phyloP scores from a whole-genome alignment of 1,284 basidiomycete genomes.

The Tilletiopsis washingtonensis region DNA sequence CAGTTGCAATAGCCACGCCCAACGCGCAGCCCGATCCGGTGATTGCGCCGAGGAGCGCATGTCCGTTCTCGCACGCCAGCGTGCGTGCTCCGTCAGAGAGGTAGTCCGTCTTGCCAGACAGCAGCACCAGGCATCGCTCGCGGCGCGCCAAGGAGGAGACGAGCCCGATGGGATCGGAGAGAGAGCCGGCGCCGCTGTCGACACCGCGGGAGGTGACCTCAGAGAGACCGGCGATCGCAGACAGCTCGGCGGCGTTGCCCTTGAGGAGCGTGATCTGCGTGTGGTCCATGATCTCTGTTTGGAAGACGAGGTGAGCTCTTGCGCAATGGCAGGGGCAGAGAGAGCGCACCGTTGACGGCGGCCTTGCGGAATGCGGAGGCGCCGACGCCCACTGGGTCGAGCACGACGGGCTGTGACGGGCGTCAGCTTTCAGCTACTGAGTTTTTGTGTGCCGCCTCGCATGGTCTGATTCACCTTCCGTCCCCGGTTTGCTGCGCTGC shows the following conservation, averaged over 20 bases:
- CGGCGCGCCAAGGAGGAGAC: constrained; percentile 64
- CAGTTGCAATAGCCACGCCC: constrained; percentile 67
- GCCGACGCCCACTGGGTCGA: constrained; percentile 89
- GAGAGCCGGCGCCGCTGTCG: constrained; percentile 69
- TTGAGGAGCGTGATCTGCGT: constrained; percentile 91
- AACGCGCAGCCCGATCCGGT: constrained; percentile 87
- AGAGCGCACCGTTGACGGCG: constrained; percentile 50
- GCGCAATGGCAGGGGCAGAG: neutral
- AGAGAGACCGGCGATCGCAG: constrained; percentile 60
- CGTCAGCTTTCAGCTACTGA: constrained; percentile 62
- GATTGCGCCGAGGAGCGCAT: constrained; percentile 66
- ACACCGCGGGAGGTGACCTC: constrained; percentile 77
- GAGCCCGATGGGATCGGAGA: constrained; percentile 65
- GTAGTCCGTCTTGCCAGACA: constrained; percentile 78
- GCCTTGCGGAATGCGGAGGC: constrained; percentile 66
- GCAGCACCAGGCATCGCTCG: constrained; percentile 71
- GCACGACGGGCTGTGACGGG: constrained; percentile 69
- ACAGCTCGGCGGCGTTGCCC: constrained; percentile 88
- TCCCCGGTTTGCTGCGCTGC: constrained; percentile 49
- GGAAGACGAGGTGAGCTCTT: neutral
- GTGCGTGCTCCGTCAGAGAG: constrained; percentile 72
- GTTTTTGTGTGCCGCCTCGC: neutral
- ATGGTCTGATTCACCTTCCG: constrained; percentile 12
- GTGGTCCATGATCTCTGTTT: constrained; percentile 63
- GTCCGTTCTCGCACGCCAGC: constrained; percentile 67